These are phyloP conservation scores for Hordeum pubiflorum DNA, from an alignment of 202 grass and related monocot genomes.

Conservation along the genomic window DNA sequence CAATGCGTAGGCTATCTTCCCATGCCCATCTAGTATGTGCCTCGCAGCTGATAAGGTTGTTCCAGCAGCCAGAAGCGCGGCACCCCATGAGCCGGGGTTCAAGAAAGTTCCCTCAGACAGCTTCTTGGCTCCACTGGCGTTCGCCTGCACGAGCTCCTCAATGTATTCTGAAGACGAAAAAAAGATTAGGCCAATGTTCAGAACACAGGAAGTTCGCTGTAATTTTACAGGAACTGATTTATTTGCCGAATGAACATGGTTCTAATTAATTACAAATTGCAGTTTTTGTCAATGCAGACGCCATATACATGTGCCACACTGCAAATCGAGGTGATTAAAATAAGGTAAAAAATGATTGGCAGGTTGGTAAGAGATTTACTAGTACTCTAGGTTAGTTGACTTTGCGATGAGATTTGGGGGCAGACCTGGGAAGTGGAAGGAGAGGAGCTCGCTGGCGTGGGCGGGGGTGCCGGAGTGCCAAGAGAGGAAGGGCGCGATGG, in stretches of 20 bases:
- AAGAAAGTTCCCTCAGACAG: conserved; percentile 60
- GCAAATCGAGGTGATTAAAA: too few species aligned
- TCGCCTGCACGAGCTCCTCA: conserved; percentile 65
- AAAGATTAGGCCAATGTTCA: background rate
- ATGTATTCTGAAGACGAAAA: conserved; percentile 56
- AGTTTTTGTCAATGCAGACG: background rate
- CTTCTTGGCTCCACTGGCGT: conserved; percentile 54
- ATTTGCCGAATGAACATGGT: background rate
- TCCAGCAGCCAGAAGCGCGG: conserved; percentile 66
- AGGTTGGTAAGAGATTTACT: background rate
- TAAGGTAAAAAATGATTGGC: background rate
- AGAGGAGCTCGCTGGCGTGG: conserved; percentile 44
- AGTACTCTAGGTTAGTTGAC: background rate
- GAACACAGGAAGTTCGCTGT: background rate
- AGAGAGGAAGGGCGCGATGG: conserved; percentile 50
- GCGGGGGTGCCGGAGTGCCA: conserved; percentile 71
- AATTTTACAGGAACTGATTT: background rate
- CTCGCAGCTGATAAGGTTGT: conserved; percentile 64
- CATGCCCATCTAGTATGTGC: conserved; percentile 58
- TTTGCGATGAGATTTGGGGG: background rate
- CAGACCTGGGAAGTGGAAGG: conserved; percentile 64
- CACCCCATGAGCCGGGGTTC: conserved; percentile 83
- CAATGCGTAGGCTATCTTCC: conserved; percentile 57
- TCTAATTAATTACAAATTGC: background rate
- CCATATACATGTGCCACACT: background rate